A percentile compares a stretch with the other conserved stretches of the same genome.
These are phyloP conservation scores for Toxoplasma gondii DNA, from an alignment of 169 alveolate species.

Conservation along the genomic window DNA sequence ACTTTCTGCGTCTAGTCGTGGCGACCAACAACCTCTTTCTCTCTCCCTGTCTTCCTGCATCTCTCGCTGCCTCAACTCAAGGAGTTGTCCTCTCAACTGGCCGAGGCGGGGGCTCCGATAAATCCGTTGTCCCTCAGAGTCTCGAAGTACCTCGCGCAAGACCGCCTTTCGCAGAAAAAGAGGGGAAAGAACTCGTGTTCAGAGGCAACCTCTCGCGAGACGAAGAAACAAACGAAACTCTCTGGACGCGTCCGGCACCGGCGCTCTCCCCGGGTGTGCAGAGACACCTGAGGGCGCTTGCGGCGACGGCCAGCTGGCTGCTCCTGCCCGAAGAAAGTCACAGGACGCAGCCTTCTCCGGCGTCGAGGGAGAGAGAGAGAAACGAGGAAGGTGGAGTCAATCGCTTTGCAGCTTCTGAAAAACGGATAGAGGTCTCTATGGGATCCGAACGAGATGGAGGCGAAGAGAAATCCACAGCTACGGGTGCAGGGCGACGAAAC, in stretches of 20 bases:
- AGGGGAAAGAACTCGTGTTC: no score
- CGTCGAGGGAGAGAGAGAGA: neutral
- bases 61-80: no score
- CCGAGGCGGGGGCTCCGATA: no score
- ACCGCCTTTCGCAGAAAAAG: no score
- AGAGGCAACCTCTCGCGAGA: neutral
- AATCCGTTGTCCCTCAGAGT: no score
- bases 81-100: no score
- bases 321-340: neutral
- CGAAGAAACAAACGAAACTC: neutral
- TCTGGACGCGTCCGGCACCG: neutral
- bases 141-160: no score
- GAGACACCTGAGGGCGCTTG: neutral
- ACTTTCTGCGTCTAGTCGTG: neutral
- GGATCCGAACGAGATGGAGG: no score
- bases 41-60: neutral
- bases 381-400: neutral
- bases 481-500: neutral
- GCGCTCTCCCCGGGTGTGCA: neutral
- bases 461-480: no score
- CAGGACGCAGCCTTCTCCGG: neutral
- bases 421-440: no score
- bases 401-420: neutral
- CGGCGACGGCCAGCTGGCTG: neutral
- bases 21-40: constrained; percentile 19